Evolutionary conservation across 177 flowering plant species (phyloP), one percentile per base, ranked within the genome.

Genomic region (Vitis hybrid): DNA sequence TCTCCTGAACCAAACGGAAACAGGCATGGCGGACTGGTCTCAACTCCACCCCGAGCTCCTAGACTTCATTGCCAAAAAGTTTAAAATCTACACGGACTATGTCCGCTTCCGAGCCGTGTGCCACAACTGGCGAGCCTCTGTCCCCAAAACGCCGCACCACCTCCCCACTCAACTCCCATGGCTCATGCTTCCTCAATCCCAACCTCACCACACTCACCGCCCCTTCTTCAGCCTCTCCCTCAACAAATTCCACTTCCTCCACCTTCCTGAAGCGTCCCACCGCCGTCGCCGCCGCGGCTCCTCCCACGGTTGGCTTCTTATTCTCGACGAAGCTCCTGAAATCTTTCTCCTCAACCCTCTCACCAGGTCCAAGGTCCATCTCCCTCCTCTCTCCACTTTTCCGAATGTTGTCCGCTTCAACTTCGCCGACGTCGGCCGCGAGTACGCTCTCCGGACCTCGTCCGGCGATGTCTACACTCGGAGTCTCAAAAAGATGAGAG

Each of bases 141-240:
- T 79, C 2, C 77, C 85, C 8, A 49, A 68, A 55, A 74, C 52
- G 50, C 90, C 89, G 2, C 13, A 4, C 52, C 77, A 75, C 70
- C 88, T 86, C 18, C 87, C 86, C 23, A 64, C 70, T 15, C 89
- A 86, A 57, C 78, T 84, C 70, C 93, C 93, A 5, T 87, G 91
- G 87, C 83, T 86, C 4, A 67, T 87, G 79, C 82, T 86, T n/a
- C 84, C 87, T 13, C 72, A 65, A 2, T 40, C 49, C 52, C 82
- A 50, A 18, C 69, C 69, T 40, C 62, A 50, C 18, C 64, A 23
- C 19, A 49, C 68, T 1, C 68, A 10, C 52, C 77, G 78, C 19
- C 73, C 78, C 49, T 84, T 87, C 82, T 82, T 64, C 80, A 71
- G 72, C 77, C 82, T 82, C 64, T 68, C 82, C 56, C 69, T 70